phyloP scores from a whole-genome alignment of 2,329 filamentous ascomycete species.

The Diaporthe citri region DNA sequence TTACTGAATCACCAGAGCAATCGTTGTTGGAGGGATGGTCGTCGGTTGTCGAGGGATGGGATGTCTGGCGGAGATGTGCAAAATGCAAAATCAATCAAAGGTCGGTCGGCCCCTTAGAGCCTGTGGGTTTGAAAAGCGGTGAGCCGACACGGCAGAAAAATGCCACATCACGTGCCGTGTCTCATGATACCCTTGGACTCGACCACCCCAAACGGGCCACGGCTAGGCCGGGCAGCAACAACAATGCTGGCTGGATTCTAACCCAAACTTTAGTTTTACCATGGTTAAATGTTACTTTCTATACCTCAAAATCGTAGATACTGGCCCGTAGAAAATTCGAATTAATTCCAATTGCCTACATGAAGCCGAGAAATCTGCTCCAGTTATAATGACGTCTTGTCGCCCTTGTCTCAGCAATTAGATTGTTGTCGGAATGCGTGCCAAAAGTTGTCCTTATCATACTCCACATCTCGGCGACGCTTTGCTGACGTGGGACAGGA shows the following conservation, averaged over 20 bases:
- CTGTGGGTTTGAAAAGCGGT: slow-evolving; percentile 38
- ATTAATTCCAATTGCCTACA: not conserved
- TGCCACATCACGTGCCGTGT: slow-evolving; percentile 25
- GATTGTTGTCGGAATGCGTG: too few species aligned
- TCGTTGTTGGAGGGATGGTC: slow-evolving; percentile 39
- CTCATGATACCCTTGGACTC: slow-evolving; percentile 14
- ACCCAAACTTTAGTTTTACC: not conserved
- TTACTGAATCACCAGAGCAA: slow-evolving; percentile 41
- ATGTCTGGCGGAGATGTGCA: slow-evolving; percentile 31
- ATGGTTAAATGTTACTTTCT: not conserved
- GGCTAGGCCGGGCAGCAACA: not conserved
- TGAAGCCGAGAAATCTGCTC: not conserved
- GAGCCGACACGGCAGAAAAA: not conserved
- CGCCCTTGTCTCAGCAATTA: not conserved
- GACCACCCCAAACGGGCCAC: not conserved
- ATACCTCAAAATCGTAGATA: not conserved
- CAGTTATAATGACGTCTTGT: not conserved
- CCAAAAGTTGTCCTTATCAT: too few species aligned
- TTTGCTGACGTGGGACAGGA: too few species aligned
- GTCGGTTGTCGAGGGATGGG: slow-evolving; percentile 39
- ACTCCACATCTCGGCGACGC: too few species aligned
- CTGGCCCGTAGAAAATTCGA: too few species aligned
- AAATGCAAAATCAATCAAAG: slow-evolving; percentile 31
- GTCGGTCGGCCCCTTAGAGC: slow-evolving; percentile 8
- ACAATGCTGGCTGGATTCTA: not conserved